Percentiles rank a stretch among this genome's conserved stretches.
Conservation (phyloP, 2,329 filamentous ascomycete genomes). For the Ophiostoma australiae region DNA sequence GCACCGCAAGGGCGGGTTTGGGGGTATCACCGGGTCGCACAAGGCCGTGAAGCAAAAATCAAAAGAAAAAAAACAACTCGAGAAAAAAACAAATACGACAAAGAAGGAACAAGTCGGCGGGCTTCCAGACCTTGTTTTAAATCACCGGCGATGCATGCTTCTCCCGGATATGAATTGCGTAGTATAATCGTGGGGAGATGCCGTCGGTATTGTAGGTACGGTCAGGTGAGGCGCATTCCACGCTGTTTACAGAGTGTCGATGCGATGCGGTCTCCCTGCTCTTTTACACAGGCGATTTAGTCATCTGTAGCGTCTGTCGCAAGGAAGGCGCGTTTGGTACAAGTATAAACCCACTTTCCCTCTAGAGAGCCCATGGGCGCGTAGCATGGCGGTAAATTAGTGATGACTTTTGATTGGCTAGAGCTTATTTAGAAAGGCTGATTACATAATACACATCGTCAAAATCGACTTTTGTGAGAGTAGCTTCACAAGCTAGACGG, state of each 20-base stretch:
- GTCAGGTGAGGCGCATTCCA: neutral
- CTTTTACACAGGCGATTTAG: neutral
- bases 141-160: neutral
- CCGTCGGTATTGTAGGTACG: neutral
- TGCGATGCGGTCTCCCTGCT: neutral
- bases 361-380: neutral
- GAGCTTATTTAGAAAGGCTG: neutral
- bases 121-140: neutral
- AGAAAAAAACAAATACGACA: neutral
- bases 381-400: neutral
- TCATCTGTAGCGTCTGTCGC: neutral
- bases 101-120: neutral
- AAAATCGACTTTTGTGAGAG: constrained; percentile 2
- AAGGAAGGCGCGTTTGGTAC: constrained; percentile 1
- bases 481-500: neutral
- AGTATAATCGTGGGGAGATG: neutral
- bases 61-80: neutral
- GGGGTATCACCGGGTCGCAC: neutral
- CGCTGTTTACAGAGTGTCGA: neutral
- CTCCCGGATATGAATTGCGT: neutral
- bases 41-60: neutral
- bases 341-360: neutral
- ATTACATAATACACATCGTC: constrained; percentile 17
- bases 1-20: neutral
- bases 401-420: neutral